phyloP scores from a whole-genome alignment of 106 monocot genomes.

The Acorus gramineus region DNA sequence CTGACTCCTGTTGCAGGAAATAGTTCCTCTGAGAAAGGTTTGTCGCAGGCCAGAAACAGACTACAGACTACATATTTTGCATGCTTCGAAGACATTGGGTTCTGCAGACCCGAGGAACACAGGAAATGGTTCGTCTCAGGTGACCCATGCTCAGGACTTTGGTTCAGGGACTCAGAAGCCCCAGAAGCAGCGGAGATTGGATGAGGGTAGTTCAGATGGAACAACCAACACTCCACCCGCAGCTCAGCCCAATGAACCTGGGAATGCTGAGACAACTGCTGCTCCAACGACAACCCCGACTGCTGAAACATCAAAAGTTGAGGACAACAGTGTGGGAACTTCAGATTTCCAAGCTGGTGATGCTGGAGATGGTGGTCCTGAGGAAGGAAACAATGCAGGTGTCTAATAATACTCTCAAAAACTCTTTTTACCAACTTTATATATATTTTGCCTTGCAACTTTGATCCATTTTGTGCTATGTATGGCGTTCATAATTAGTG shows the following conservation, averaged over 20 bases:
- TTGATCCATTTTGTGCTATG: no score
- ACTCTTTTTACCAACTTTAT: no score
- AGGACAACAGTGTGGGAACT: neutral
- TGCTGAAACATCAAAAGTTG: neutral
- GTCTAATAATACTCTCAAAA: neutral
- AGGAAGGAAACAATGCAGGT: conserved; percentile 2
- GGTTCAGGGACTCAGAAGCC: conserved; percentile 1
- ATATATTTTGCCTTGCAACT: no score
- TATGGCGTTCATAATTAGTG: no score
- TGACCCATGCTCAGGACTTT: conserved; percentile 6
- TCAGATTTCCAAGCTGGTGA: conserved; percentile 3
- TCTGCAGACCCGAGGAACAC: conserved; percentile 1
- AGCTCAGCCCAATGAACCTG: conserved; percentile 1
- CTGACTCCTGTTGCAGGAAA: conserved; percentile 32
- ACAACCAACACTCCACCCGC: neutral
- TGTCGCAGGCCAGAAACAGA: conserved; percentile 64
- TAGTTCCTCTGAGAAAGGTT: conserved; percentile 58
- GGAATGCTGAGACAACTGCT: neutral
- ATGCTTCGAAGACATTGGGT: conserved; percentile 20
- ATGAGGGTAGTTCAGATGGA: conserved; percentile 1
- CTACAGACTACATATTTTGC: conserved; percentile 39
- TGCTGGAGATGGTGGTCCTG: neutral
- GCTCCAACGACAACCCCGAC: neutral
- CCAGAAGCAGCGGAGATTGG: conserved; percentile 5
- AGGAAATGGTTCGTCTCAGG: conserved; percentile 4